Evolutionary conservation across 108 stramenopile genomes (phyloP), one percentile per base, ranked within the genome.

Genomic region (Poteriospumella lacustris): DNA sequence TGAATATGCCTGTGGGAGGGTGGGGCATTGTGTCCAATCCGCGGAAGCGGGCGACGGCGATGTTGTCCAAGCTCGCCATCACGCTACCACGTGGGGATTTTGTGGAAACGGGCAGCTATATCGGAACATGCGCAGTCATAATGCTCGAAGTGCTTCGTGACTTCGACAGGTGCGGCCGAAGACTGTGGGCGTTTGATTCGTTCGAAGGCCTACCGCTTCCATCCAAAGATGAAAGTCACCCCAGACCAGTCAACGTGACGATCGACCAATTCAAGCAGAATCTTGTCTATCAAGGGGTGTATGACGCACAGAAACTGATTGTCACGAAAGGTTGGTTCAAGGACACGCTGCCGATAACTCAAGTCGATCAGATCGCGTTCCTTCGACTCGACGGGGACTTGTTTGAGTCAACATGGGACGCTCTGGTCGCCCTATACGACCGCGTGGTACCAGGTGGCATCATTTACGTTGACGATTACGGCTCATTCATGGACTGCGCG

Each of bases 261-360:
- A 24, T 12, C 5, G 60, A 31, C 36, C 60, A 19, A 64, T 64
- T 64, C 31, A 33, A 34, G 12, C 9, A 3, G 28, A 64, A 64
- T 64, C 5, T 64, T 9, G 36, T 34, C 28, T 3, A 5, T 31
- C 9, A 5, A 5, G 36, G 36, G 9, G 12, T 64, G 28, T 64
- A 33, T 9, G 31, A 64, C 36, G 12, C 15, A 64, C 3, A 26
- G 36, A 64, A 64, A 24, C 5, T 64, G 36, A 34, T 64, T 34
- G 36, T 64, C 36, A 64, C 60, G 9, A 64, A 64, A 24, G 60
- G 60, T 12, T 64, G 60, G 60, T 64, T 64, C 60, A 64, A 64
- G 9, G 60, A 64, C 5, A 24, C 24, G 9, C 24, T 3, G 12
- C 28, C 5, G 36, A 3, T 34, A 33, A 34, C 60, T 5, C 60